Evolutionary conservation across 2,329 filamentous ascomycete species (phyloP).

Genomic region (Ophiosphaerella herpotricha): DNA sequence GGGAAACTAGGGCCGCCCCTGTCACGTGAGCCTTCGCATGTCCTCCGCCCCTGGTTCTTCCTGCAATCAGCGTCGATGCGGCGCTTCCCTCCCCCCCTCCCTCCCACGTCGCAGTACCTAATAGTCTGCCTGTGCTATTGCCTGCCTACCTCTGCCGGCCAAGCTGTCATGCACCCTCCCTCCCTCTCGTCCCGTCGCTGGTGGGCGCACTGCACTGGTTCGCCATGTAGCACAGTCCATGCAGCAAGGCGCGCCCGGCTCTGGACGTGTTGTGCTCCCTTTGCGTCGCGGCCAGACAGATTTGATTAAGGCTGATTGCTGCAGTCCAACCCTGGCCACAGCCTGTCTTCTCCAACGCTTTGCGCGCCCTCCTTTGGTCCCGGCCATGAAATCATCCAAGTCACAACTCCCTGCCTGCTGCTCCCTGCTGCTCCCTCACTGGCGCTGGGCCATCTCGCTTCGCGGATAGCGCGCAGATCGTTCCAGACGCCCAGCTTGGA

Average conservation of each 20-base stretch:
- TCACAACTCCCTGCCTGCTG: neutral
- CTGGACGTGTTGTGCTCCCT: slow-evolving; percentile 16
- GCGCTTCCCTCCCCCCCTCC: slow-evolving; percentile 5
- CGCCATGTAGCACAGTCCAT: slow-evolving; percentile 4
- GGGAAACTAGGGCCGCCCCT: neutral
- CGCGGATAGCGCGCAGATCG: neutral
- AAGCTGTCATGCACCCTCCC: slow-evolving; percentile 13
- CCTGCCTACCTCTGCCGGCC: slow-evolving; percentile 9
- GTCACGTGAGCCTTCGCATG: neutral
- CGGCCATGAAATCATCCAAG: neutral
- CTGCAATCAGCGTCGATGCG: slow-evolving; percentile 20
- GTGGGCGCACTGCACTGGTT: slow-evolving; percentile 3
- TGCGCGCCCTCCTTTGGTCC: slow-evolving; percentile 8
- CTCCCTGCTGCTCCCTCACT: neutral
- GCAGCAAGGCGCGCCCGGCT: slow-evolving; percentile 18
- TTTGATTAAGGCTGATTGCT: slow-evolving; percentile 24
- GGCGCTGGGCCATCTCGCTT: neutral
- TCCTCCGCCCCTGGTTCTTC: slow-evolving; percentile 12
- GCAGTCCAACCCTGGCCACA: slow-evolving; percentile 6
- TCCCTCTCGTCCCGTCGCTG: slow-evolving; percentile 2
- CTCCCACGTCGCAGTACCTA: slow-evolving; percentile 5
- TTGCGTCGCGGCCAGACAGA: slow-evolving; percentile 11
- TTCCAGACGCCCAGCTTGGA: slow-evolving; percentile 1
- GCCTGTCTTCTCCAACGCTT: slow-evolving; percentile 10
- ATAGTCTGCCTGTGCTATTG: neutral